Conservation (phyloP, 495 filamentous ascomycete species). For the Trichoderma erinaceum region DNA sequence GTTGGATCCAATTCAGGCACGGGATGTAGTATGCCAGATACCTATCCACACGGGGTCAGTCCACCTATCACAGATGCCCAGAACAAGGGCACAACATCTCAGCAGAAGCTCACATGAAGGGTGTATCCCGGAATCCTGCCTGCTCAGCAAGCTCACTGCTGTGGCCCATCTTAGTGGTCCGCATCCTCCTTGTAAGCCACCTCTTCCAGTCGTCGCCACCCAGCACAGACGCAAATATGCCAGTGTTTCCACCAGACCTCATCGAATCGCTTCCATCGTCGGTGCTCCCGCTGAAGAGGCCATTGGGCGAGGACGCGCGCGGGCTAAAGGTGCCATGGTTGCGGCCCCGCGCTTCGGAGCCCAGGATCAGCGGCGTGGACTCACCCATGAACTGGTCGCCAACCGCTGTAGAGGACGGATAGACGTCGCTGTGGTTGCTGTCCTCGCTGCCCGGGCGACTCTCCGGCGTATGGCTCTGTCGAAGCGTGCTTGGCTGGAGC, state of each 20-base stretch:
- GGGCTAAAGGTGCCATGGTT: conserved; percentile 79
- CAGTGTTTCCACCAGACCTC: not conserved
- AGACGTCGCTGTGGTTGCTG: not conserved
- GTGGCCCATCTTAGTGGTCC: conserved; percentile 54
- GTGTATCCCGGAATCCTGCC: conserved; percentile 53
- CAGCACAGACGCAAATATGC: conserved; percentile 19
- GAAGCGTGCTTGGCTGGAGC: conserved; percentile 16
- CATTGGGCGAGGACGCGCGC: conserved; percentile 45
- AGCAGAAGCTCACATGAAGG: conserved; percentile 47
- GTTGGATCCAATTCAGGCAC: conserved; percentile 76
- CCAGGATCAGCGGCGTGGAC: conserved; percentile 37
- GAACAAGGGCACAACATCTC: not conserved
- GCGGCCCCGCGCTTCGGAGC: conserved; percentile 47
- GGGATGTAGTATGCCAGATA: conserved; percentile 94
- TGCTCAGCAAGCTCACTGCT: conserved; percentile 56
- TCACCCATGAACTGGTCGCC: conserved; percentile 28
- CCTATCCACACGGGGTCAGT: conserved; percentile 39
- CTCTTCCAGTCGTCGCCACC: conserved; percentile 30
- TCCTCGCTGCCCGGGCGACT: not conserved
- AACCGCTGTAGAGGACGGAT: not conserved
- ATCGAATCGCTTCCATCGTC: conserved; percentile 20
- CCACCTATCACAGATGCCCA: not conserved
- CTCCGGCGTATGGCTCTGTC: conserved; percentile 15
- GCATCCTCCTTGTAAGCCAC: conserved; percentile 32
- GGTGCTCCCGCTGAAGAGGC: conserved; percentile 29